Base-by-base conservation (phyloP, 176 grass and related monocot genomes). In the Aegilops tauschii region DNA sequence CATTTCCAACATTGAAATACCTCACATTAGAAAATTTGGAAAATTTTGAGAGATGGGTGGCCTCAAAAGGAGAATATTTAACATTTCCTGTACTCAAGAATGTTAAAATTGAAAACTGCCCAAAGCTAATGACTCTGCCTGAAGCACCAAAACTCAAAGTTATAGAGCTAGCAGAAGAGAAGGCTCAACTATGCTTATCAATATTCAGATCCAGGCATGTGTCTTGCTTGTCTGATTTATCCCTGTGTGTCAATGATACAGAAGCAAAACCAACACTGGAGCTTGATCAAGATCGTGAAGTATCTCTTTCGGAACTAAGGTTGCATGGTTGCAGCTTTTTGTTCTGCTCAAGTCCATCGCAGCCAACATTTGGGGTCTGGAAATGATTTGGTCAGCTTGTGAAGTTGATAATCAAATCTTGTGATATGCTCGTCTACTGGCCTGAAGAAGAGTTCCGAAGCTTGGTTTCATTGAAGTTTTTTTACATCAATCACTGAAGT, bases 211-310 rank as follows among this genome's bases (percentile, higher is more conserved):
- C 66, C 9, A 45, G 16, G 0, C 23, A 47, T 12, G 45, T 86
- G 4, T 47, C 47, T 8, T 34, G 0, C 13, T 3, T 80, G 18
- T 80, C 37, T 3, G 8, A 28, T 2, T 1, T 81, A 10, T 3
- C 1, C 0, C 1, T 87, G 0, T 0, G 1, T 12, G 12, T 36
- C 2, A 0, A 0, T 20, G 40, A 65, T 12, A 64, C 0, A 37
- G 30, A 81, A 52, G 9, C 4, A 54, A 39, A 0, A 45, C n/a
- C 21, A 45, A 5, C 6, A 47, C 3, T 0, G 0, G 20, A 29
- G 56, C 14, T 75, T 29, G 68, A 65, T 54, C 21, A 37, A 4
- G 73, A 49, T 39, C 3, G 7, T 62, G 78, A 81, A 54, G 6
- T 70, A 5, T 39, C 40, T 45, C 1, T 87, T 0, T 39, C 14